A percentile compares a stretch with the other conserved stretches of the same genome.
These are phyloP conservation scores for Phytophthora multivora DNA, from an alignment of 352 stramenopile genomes.

Conservation along the genomic window DNA sequence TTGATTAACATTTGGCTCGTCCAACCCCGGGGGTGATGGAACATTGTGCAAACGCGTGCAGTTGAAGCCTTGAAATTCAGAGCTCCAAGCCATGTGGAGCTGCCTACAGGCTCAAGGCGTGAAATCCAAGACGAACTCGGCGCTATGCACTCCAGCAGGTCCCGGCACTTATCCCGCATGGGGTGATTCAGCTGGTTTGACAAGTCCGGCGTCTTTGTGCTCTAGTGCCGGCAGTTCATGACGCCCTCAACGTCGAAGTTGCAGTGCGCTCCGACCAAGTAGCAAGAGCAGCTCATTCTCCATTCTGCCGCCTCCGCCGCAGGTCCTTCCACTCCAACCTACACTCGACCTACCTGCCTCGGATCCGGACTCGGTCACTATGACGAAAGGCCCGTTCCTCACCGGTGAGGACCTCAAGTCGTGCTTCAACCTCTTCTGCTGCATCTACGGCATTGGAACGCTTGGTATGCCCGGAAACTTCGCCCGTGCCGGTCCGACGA, in stretches of 20 bases:
- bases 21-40: neutral
- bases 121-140: neutral
- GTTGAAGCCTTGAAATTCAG: neutral
- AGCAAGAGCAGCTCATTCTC: constrained; percentile 16
- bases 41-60: constrained; percentile 4
- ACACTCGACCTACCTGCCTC: neutral
- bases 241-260: constrained; percentile 29
- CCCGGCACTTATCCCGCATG: constrained; percentile 10
- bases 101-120: neutral
- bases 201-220: constrained; percentile 14
- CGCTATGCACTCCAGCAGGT: constrained; percentile 18
- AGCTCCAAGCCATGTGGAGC: neutral
- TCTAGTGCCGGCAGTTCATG: neutral
- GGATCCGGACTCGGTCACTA: constrained; percentile 16
- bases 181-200: constrained; percentile 29
- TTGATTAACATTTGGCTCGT: constrained; percentile 11
- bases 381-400: constrained; percentile 44
- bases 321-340: constrained; percentile 7
- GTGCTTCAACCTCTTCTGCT: constrained; percentile 69
- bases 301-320: constrained; percentile 20
- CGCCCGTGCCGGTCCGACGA: constrained; percentile 54
- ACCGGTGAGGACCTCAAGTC: constrained; percentile 62
- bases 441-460: constrained; percentile 71
- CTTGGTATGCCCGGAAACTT: constrained; percentile 78
- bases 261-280: constrained; percentile 4